These are phyloP conservation scores for Thermothielavioides terrestris DNA, from an alignment of 495 filamentous ascomycete species.

Conservation along the genomic window DNA sequence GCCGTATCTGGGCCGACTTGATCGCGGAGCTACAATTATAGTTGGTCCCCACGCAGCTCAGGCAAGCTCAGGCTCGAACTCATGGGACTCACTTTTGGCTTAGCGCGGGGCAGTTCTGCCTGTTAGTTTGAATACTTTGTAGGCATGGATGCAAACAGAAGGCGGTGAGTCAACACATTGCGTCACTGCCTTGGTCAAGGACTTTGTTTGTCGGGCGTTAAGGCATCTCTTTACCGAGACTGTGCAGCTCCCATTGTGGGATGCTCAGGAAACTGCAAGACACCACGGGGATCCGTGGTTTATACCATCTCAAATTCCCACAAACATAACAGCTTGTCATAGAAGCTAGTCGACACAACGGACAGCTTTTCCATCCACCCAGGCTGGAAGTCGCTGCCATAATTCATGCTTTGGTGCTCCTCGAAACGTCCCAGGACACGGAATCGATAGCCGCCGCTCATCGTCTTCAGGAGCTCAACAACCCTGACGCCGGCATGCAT, in stretches of 20 bases:
- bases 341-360: slow-evolving; percentile 80
- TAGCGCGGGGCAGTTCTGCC: slow-evolving; percentile 20
- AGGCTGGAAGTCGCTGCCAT: slow-evolving; percentile 69
- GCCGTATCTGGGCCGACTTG: background rate
- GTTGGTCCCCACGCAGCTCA: slow-evolving; percentile 4
- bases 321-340: slow-evolving; percentile 72
- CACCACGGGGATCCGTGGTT: background rate
- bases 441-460: slow-evolving; percentile 48
- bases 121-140: background rate
- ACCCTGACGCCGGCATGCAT: slow-evolving; percentile 83
- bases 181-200: slow-evolving; percentile 2
- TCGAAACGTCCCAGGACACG: slow-evolving; percentile 65
- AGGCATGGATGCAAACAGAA: background rate
- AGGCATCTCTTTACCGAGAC: background rate
- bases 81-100: background rate
- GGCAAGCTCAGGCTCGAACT: slow-evolving; percentile 26
- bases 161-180: slow-evolving; percentile 16
- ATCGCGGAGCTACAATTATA: background rate
- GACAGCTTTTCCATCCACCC: slow-evolving; percentile 25
- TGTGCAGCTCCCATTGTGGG: background rate
- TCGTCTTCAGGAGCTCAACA: slow-evolving; percentile 33
- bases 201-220: background rate
- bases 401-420: slow-evolving; percentile 93
- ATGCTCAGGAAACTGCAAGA: background rate
- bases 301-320: slow-evolving; percentile 47